A percentile compares a stretch with the other conserved stretches of the same genome.
These are phyloP conservation scores for Flaveria trinervia DNA, from an alignment of 129 eudicot species.

Conservation along the genomic window DNA sequence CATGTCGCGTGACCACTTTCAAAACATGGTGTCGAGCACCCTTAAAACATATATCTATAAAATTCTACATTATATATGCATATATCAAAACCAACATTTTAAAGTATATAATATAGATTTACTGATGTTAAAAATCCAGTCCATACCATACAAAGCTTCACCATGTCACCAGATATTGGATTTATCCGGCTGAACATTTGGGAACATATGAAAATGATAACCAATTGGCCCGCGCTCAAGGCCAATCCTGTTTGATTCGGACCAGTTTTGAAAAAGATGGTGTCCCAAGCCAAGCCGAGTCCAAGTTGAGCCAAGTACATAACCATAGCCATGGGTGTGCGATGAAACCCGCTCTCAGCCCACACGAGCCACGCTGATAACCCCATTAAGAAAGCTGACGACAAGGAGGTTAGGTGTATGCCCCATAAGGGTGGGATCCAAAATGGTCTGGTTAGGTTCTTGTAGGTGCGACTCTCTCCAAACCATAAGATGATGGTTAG, in stretches of 20 bases:
- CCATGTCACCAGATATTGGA: slow-evolving; percentile 80
- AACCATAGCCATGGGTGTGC: slow-evolving; percentile 50
- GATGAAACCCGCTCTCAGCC: slow-evolving; percentile 93
- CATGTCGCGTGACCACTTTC: neutral
- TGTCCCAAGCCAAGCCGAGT: slow-evolving; percentile 68
- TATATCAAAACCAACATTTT: neutral
- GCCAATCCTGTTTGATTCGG: slow-evolving; percentile 51
- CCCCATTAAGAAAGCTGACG: slow-evolving; percentile 54
- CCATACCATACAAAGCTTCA: slow-evolving; percentile 77
- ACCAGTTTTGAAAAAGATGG: slow-evolving; percentile 53
- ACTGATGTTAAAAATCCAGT: slow-evolving; percentile 48
- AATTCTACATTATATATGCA: neutral
- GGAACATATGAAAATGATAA: slow-evolving; percentile 45
- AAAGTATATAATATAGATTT: slow-evolving; percentile 56
- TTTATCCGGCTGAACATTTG: slow-evolving; percentile 53
- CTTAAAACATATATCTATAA: neutral
- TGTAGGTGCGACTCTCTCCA: slow-evolving; percentile 38
- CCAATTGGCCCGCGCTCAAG: slow-evolving; percentile 49
- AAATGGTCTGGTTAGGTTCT: slow-evolving; percentile 40
- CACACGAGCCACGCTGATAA: slow-evolving; percentile 87
- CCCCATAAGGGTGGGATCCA: slow-evolving; percentile 81
- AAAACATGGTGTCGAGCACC: neutral
- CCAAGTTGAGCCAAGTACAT: slow-evolving; percentile 61
- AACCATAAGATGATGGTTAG: slow-evolving; percentile 43
- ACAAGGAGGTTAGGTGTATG: slow-evolving; percentile 53